These are phyloP conservation scores for Phyllosticta citrichinensis DNA, from an alignment of 2,329 filamentous ascomycete species.

Conservation along the genomic window DNA sequence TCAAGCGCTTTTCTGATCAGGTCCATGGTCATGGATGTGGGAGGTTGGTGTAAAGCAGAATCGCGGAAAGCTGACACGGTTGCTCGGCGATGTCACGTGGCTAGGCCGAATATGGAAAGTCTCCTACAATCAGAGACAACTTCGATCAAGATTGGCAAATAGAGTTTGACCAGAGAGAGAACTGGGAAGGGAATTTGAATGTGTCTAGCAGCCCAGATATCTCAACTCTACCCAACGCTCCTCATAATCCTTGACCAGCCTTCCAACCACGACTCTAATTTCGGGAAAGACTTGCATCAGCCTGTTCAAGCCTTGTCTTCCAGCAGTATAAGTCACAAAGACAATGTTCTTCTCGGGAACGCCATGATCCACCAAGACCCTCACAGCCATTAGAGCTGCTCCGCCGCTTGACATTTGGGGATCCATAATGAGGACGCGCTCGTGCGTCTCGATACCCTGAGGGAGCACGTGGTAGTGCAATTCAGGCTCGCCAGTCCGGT, in stretches of 20 bases:
- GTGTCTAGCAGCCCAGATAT: constrained; percentile 70
- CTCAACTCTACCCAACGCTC: constrained; percentile 81
- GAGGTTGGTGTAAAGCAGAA: neutral
- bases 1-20: constrained; percentile 24
- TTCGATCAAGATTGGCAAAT: too few relatives aligned
- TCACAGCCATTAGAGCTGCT: constrained; percentile 80
- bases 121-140: neutral
- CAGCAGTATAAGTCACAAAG: constrained; percentile 86
- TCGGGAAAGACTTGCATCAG: constrained; percentile 82
- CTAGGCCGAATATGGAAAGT: neutral
- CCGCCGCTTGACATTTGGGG: constrained; percentile 92
- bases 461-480: constrained; percentile 78
- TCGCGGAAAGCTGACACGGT: neutral
- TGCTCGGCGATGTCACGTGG: neutral
- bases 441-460: constrained; percentile 60
- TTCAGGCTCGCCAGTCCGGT: constrained; percentile 65
- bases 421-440: constrained; percentile 77
- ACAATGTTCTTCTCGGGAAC: constrained; percentile 77
- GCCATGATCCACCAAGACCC: constrained; percentile 90
- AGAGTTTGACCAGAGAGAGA: neutral
- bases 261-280: constrained; percentile 76
- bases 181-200: neutral
- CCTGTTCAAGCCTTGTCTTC: constrained; percentile 71
- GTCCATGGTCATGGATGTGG: constrained; percentile 21
- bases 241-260: constrained; percentile 71